A percentile compares a stretch with the other conserved stretches of the same genome.
phyloP scores from a whole-genome alignment of 2,329 filamentous ascomycete genomes.

The Grosmannia penicillata region DNA sequence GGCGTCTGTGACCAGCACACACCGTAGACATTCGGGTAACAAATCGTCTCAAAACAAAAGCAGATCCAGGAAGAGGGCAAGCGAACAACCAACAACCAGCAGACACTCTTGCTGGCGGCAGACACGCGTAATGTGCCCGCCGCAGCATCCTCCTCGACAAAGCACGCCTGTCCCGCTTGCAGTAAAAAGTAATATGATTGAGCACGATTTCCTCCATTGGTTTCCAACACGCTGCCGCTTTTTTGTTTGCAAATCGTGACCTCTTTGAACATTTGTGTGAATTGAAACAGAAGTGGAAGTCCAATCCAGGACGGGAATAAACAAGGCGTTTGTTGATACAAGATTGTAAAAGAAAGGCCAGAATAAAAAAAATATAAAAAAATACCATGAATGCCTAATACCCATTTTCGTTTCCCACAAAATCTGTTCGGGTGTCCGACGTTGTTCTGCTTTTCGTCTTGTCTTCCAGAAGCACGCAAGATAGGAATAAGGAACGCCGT shows the following conservation, averaged over 20 bases:
- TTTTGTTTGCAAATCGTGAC: background rate
- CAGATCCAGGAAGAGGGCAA: conserved; percentile 1
- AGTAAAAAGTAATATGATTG: background rate
- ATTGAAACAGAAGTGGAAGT: no score
- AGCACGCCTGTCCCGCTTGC: background rate
- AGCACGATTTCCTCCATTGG: background rate
- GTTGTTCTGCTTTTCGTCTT: background rate
- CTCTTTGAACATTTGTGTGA: background rate
- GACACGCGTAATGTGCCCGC: no score
- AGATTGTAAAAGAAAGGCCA: background rate
- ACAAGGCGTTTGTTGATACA: background rate
- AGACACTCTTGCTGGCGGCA: background rate
- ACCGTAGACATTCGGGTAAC: background rate
- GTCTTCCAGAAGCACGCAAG: background rate
- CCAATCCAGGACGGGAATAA: background rate
- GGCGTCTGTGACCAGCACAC: conserved; percentile 9
- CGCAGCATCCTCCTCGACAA: no score
- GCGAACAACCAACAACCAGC: background rate
- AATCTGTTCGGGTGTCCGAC: background rate
- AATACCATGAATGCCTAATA: background rate
- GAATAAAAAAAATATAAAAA: background rate
- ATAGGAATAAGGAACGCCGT: background rate
- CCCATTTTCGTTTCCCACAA: conserved; percentile 3
- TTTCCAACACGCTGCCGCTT: background rate
- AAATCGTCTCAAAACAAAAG: conserved; percentile 1